Evolutionary conservation across 192 early-diverging fungal species (phyloP).

Genomic region (Spinellus fusiger): DNA sequence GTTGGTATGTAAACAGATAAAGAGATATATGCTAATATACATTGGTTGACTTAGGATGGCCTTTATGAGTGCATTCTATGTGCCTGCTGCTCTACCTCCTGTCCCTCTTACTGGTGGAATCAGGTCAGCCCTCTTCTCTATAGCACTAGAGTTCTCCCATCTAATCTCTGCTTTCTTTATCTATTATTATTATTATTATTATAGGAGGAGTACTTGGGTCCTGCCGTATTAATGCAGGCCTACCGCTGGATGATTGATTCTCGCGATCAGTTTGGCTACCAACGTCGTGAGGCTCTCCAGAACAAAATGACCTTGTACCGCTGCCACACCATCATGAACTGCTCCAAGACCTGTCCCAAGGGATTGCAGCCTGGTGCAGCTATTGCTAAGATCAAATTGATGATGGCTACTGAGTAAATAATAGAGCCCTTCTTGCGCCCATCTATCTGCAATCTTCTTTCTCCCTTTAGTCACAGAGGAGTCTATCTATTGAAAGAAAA

Average conservation of each 20-base stretch:
- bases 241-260: slow-evolving; percentile 99
- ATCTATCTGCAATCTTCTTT: no score
- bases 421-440: neutral
- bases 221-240: slow-evolving; percentile 93
- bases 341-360: slow-evolving; percentile 95
- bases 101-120: slow-evolving; percentile 98
- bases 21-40: slow-evolving; percentile 11
- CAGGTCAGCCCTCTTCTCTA: slow-evolving; percentile 21
- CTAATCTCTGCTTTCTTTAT: neutral
- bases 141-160: neutral
- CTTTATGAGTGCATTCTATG: slow-evolving; percentile 97
- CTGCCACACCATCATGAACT: slow-evolving; percentile 99
- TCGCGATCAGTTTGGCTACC: slow-evolving; percentile 84
- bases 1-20: slow-evolving; percentile 26
- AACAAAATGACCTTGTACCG: slow-evolving; percentile 96
- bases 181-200: neutral
- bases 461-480: no score
- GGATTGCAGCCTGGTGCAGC: slow-evolving; percentile 95
- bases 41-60: slow-evolving; percentile 53
- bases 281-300: slow-evolving; percentile 84
- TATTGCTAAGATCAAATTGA: slow-evolving; percentile 94
- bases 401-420: slow-evolving; percentile 71
- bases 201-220: slow-evolving; percentile 86
- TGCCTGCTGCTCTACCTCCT: slow-evolving; percentile 95
- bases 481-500: no score